Evolutionary conservation across 306 rosid species (phyloP).

Genomic region (Oemleria cerasiformis): DNA sequence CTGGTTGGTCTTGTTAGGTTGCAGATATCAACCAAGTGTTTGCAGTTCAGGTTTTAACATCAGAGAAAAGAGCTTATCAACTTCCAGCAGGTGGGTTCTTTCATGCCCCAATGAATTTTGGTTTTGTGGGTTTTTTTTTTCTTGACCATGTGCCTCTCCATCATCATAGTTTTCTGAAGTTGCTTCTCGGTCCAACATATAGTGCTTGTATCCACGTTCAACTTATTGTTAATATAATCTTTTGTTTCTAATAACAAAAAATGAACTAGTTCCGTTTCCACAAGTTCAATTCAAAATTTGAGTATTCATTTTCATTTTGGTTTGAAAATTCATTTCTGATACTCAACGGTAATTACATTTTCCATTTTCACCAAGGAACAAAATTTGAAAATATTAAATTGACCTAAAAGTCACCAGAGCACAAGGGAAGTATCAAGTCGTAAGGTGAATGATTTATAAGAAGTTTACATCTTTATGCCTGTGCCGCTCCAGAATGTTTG

Average conservation of each 20-base stretch:
- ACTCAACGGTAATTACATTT: too few relatives aligned
- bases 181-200: background rate
- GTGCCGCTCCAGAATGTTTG: background rate
- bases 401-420: background rate
- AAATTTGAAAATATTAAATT: background rate
- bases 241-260: too few relatives aligned
- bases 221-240: too few relatives aligned
- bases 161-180: background rate
- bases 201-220: background rate
- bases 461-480: background rate
- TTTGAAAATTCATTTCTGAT: too few relatives aligned
- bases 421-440: background rate
- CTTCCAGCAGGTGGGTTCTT: constrained; percentile 72
- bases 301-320: background rate
- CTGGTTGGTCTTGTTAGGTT: constrained; percentile 53
- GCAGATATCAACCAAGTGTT: constrained; percentile 83
- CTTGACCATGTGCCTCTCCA: background rate
- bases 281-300: background rate
- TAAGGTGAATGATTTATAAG: background rate
- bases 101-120: constrained; percentile 22
- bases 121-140: constrained; percentile 12
- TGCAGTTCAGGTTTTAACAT: constrained; percentile 74
- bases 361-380: too few relatives aligned
- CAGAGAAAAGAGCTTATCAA: constrained; percentile 66
- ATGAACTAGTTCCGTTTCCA: background rate